These are phyloP conservation scores for Penicillium sp. DNA, from an alignment of 2,329 filamentous ascomycete species.

Conservation along the genomic window DNA sequence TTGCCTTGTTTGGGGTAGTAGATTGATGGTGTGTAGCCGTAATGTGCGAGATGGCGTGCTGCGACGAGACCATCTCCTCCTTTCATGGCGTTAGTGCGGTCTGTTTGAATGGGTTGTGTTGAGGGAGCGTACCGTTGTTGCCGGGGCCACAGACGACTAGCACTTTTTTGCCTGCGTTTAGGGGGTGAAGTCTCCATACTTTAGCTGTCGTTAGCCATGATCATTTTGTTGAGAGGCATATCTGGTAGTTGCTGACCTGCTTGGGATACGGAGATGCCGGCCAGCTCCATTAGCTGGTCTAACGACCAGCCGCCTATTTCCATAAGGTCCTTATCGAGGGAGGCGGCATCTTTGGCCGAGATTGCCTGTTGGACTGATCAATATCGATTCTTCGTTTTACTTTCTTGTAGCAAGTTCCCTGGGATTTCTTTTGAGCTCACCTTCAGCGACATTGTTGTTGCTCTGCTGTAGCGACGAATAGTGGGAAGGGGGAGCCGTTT, in stretches of 20 bases:
- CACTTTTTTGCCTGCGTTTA: constrained; percentile 62
- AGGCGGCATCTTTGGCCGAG: constrained; percentile 76
- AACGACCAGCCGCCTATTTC: constrained; percentile 77
- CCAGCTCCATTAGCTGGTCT: constrained; percentile 95
- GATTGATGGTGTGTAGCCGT: constrained; percentile 80
- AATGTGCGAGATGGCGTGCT: constrained; percentile 83
- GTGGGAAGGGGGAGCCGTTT: constrained; percentile 11
- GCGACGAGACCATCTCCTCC: constrained; percentile 93
- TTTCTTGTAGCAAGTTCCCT: no score
- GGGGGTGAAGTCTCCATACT: constrained; percentile 83
- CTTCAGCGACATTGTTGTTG: constrained; percentile 40
- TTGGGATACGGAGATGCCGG: constrained; percentile 87
- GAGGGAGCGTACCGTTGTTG: constrained; percentile 49
- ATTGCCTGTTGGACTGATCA: constrained; percentile 55
- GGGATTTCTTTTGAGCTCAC: constrained; percentile 20
- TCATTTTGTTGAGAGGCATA: background rate
- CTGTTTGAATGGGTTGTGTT: background rate
- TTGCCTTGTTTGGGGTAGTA: constrained; percentile 93
- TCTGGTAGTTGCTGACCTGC: constrained; percentile 55
- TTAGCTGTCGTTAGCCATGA: constrained; percentile 1
- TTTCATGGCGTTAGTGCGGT: constrained; percentile 31
- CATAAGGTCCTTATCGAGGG: constrained; percentile 93
- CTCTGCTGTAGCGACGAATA: constrained; percentile 25
- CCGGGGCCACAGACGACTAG: constrained; percentile 87
- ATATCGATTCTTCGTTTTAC: no score